Base-by-base conservation (phyloP, 2,329 filamentous ascomycete species). In the Hypoxylon sp. region DNA sequence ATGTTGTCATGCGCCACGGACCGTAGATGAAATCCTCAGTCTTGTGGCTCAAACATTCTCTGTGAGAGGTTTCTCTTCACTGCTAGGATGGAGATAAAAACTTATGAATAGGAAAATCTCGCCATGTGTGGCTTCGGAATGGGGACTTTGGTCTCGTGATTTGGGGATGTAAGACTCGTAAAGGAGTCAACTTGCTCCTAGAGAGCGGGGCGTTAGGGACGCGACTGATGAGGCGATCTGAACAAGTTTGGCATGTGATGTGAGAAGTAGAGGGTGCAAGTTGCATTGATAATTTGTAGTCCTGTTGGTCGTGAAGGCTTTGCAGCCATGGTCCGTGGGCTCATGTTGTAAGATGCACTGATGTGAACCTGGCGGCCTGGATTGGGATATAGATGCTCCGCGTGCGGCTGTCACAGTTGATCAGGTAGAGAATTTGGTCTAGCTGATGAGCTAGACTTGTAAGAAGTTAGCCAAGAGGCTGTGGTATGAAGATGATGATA, bases 1-100 rank as follows among this genome's bases (percentile, higher is more conserved):
- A 49, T 69, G 64, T 74, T 63, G 73, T 78, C 69, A 72, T 79
- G 59, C 59, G 71, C 74, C 70, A 51, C 67, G 38, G 65, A 72
- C 67, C 67, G 44, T 33, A 30, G 36, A 62, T 26, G 62, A 56
- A 50, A 69, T 70, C 5, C 5, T 40, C 18, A 52, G 68, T 70
- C 8, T 46, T 65, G 28, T 26, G 69, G 72, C 55, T 78, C 72
- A 68, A 73, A 71, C 65, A 67, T 58, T 69, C 62, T 73, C 61
- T 54, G 49, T 55, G 36, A 50, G 32, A 64, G 44, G n/a, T n/a
- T 16, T 69, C 48, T 77, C 75, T 62, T 77, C 75, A 76, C 65
- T 54, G 73, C 74, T 68, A 74, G 67, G 63, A 40, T 52, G 12
- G 20, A 6, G 48, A 40, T 12, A 1, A 26, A n/a, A 22, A 49